phyloP scores from a whole-genome alignment of 176 grass and related monocot species.

The Phragmites australis region DNA sequence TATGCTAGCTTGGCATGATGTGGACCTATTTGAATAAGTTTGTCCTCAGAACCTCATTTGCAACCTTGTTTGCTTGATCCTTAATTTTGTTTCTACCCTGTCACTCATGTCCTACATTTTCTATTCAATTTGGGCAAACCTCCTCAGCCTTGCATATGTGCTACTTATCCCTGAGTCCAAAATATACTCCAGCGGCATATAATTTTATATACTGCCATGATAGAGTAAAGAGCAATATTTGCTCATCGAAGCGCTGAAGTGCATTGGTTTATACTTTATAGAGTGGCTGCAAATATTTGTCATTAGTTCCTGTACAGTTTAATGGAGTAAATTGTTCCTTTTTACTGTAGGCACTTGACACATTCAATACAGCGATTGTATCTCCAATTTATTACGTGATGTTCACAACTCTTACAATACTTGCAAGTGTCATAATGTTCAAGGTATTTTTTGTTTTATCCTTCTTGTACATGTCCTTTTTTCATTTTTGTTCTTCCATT shows the following conservation, averaged over 20 bases:
- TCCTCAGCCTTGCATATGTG: background rate
- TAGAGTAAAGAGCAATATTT: background rate
- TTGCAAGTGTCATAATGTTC: constrained; percentile 98
- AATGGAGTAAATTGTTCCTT: background rate
- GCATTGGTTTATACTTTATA: background rate
- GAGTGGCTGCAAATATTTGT: background rate
- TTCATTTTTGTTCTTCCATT: constrained; percentile 3
- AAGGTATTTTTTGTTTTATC: constrained; percentile 56
- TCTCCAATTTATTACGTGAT: constrained; percentile 99
- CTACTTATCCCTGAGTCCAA: background rate
- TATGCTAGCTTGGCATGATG: background rate
- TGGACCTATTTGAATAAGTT: constrained; percentile 2
- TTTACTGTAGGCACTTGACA: constrained; percentile 75
- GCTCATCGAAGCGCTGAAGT: background rate
- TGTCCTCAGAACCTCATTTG: background rate
- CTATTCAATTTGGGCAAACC: background rate
- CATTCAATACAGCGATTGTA: constrained; percentile 94
- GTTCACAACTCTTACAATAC: constrained; percentile 95
- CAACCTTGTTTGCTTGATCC: background rate
- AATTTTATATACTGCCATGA: background rate
- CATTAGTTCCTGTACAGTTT: background rate
- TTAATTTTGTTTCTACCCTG: background rate
- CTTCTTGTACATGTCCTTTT: constrained; percentile 12
- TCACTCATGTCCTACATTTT: background rate
- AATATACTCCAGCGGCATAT: background rate